Conservation (phyloP, 805 yeast genomes). For the Cyberlindnera maritima region DNA sequence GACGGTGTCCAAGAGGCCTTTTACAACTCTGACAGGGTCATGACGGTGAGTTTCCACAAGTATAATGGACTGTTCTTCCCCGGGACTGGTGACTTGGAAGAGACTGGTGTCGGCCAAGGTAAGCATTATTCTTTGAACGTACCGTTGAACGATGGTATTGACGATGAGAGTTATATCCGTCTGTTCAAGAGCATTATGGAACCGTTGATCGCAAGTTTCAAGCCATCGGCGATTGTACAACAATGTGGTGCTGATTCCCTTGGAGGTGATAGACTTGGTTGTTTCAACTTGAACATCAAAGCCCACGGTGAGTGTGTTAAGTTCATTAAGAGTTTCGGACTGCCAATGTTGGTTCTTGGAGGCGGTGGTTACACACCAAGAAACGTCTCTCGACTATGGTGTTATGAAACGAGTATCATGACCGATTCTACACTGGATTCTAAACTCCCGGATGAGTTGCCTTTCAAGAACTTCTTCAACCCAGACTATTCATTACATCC, state of each 20-base stretch:
- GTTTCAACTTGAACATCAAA: constrained; percentile 85
- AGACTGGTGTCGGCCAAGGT: constrained; percentile 85
- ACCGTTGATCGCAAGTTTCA: constrained; percentile 87
- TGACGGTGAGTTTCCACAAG: constrained; percentile 95
- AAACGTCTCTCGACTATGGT: constrained; percentile 93
- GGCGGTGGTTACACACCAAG: constrained; percentile 99
- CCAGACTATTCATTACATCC: constrained; percentile 94
- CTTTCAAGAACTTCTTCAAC: constrained; percentile 57
- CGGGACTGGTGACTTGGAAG: constrained; percentile 92
- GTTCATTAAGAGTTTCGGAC: constrained; percentile 81
- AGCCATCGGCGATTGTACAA: constrained; percentile 90
- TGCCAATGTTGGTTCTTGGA: constrained; percentile 89
- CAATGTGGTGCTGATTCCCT: constrained; percentile 98
- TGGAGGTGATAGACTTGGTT: constrained; percentile 90
- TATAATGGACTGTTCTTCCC: constrained; percentile 95
- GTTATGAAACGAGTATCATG: constrained; percentile 84
- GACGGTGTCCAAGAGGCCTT: constrained; percentile 99
- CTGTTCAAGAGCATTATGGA: constrained; percentile 82
- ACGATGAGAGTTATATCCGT: constrained; percentile 79
- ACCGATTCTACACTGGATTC: constrained; percentile 64
- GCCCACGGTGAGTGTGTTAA: constrained; percentile 97
- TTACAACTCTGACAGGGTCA: constrained; percentile 89
- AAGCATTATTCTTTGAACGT: constrained; percentile 85
- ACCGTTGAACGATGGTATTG: constrained; percentile 93
- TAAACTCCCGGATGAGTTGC: constrained; percentile 53